Base-by-base conservation (phyloP, 345 rosid species). In the Firmiana major region DNA sequence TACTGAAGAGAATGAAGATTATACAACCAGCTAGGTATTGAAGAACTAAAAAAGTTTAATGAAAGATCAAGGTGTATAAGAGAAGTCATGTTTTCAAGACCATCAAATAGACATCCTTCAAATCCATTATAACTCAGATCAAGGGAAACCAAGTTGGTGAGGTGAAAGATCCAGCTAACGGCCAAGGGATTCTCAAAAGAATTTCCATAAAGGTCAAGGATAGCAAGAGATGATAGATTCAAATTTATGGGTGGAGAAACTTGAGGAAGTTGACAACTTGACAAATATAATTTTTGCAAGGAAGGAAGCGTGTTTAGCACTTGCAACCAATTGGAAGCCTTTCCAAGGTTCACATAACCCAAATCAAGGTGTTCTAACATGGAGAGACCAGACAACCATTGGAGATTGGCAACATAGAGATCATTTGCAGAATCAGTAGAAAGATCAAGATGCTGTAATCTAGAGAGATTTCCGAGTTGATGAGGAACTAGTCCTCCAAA, bases 301-400 rank as follows among this genome's bases (percentile, higher is more conserved):
- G 58, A 48, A 70, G 74, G 59, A 48, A 70, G 58, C 48, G 74
- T 49, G 24, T 26, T 70, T 49, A 70, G 24, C n/a, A 28, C 59
- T 46, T 70, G 58, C 12, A 48, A 16, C 74, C 74, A 70, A 70
- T 26, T 70, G 74, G 74, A 70, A 49, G 59, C 74, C 8, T 48
- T 7, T 6, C 1, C 1, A 26, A 49, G 74, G 59, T 48, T 8
- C 24, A 70, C 74, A 26, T 8, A 1, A 48, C 83, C 87, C 80
- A 87, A 74, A 69, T 80, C 74, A 7, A 89, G 81, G 73, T 84
- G 62, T 22, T 73, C 78, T 34, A 89, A 46, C 42, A 84, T 84
- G 36, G 85, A 82, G 64, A 87, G 76, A 58, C 86, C 68, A 2
- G 85, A 81, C 71, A 89, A 72, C 90, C 92, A 87, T 31, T 59